These are phyloP conservation scores for Tuber microsphaerosporum DNA, from an alignment of 495 filamentous ascomycete species.

Conservation along the genomic window DNA sequence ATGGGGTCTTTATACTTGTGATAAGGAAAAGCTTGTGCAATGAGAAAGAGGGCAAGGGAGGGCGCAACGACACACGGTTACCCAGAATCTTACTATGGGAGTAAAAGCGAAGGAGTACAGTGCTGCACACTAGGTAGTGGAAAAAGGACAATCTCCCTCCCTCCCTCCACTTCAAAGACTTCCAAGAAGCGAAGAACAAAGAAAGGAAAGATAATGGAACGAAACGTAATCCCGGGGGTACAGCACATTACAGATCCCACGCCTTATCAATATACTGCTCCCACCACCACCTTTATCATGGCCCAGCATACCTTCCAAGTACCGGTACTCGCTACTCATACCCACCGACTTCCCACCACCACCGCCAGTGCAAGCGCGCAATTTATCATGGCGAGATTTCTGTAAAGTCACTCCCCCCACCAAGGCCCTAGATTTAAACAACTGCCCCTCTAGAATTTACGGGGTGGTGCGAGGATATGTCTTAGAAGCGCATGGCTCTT, in stretches of 20 bases:
- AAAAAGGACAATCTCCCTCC: background rate
- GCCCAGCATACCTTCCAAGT: too few species aligned
- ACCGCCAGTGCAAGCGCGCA: background rate
- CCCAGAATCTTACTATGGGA: background rate
- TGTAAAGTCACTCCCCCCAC: background rate
- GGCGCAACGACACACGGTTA: background rate
- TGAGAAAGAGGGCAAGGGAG: background rate
- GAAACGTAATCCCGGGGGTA: background rate
- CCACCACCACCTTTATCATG: background rate
- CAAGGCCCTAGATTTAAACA: background rate
- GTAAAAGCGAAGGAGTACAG: background rate
- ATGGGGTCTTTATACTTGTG: background rate
- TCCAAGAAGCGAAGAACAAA: background rate
- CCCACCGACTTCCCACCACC: slow-evolving; percentile 1
- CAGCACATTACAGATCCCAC: background rate
- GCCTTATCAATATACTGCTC: background rate
- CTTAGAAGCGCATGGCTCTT: background rate
- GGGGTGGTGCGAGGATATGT: background rate
- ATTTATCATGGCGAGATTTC: background rate
- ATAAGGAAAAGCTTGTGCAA: background rate
- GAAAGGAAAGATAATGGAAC: background rate
- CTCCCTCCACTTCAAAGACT: background rate
- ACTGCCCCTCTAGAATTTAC: background rate
- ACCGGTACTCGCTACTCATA: too few species aligned
- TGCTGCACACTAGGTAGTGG: background rate